A percentile compares a stretch with the other conserved stretches of the same genome.
Conservation (phyloP, 2,329 filamentous ascomycete species). For the Fusarium domesticum region DNA sequence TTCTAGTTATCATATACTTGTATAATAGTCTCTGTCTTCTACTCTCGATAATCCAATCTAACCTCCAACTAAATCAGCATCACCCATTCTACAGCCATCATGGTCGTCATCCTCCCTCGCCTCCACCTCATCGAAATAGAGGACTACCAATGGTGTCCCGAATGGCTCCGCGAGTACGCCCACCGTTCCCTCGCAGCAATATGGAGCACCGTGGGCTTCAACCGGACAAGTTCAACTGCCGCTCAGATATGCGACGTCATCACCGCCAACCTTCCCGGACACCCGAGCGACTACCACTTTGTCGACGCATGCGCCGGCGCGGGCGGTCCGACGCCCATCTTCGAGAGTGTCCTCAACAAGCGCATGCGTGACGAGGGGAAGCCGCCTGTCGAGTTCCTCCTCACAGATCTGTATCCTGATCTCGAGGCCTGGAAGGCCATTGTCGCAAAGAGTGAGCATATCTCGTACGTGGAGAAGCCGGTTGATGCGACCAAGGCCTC, state of each 20-base stretch:
- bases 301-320: constrained; percentile 22
- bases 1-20: not conserved
- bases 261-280: constrained; percentile 12
- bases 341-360: constrained; percentile 20
- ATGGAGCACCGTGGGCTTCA: constrained; percentile 22
- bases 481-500: constrained; percentile 18
- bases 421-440: constrained; percentile 23
- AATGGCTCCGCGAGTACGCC: constrained; percentile 24
- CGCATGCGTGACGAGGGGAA: constrained; percentile 16
- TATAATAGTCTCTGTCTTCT: constrained; percentile 1
- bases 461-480: constrained; percentile 19
- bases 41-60: not conserved
- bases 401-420: constrained; percentile 22
- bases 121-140: constrained; percentile 25
- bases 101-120: constrained; percentile 21
- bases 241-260: constrained; percentile 23
- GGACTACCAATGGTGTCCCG: constrained; percentile 23
- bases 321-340: constrained; percentile 21
- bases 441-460: constrained; percentile 18
- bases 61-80: not conserved
- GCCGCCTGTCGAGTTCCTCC: constrained; percentile 17
- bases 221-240: constrained; percentile 16
- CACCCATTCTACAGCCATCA: constrained; percentile 2
- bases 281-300: constrained; percentile 22
- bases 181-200: constrained; percentile 19